A percentile compares a stretch with the other conserved stretches of the same genome.
These are phyloP conservation scores for Trichoderma asperellum DNA, from an alignment of 2,329 filamentous ascomycete genomes.

Conservation along the genomic window DNA sequence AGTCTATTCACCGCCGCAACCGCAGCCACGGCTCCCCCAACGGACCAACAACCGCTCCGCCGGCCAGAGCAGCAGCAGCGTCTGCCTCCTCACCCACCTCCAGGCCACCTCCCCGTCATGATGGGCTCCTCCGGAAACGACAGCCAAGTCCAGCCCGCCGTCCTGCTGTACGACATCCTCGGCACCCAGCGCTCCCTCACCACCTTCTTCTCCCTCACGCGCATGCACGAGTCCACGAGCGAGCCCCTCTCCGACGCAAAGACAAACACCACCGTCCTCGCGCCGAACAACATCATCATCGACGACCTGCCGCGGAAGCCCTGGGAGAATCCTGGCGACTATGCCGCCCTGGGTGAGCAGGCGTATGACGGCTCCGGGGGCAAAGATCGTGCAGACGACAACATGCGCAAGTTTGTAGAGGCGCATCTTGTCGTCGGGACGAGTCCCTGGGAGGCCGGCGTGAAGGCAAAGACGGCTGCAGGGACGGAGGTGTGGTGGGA, in stretches of 20 bases:
- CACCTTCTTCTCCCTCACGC: conserved; percentile 80
- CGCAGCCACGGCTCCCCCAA: conserved; percentile 21
- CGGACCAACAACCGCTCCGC: conserved; percentile 20
- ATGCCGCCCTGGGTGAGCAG: conserved; percentile 64
- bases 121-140: conserved; percentile 31
- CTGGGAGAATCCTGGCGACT: conserved; percentile 79
- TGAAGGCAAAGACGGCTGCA: conserved; percentile 66
- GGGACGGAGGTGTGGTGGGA: conserved; percentile 82
- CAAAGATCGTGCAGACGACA: conserved; percentile 73
- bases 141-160: conserved; percentile 47
- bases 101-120: conserved; percentile 37
- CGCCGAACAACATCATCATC: conserved; percentile 82
- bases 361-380: conserved; percentile 79
- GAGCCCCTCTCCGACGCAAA: conserved; percentile 67
- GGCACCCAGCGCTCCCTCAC: conserved; percentile 78
- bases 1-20: conserved; percentile 1
- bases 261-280: conserved; percentile 81
- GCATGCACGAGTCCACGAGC: conserved; percentile 72
- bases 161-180: conserved; percentile 84
- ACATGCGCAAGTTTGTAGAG: conserved; percentile 81
- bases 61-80: conserved; percentile 3
- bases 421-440: conserved; percentile 76
- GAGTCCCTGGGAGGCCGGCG: conserved; percentile 73
- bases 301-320: conserved; percentile 80
- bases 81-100: conserved; percentile 26